phyloP scores from a whole-genome alignment of 2,329 filamentous ascomycete species.

The Metarhizium album region DNA sequence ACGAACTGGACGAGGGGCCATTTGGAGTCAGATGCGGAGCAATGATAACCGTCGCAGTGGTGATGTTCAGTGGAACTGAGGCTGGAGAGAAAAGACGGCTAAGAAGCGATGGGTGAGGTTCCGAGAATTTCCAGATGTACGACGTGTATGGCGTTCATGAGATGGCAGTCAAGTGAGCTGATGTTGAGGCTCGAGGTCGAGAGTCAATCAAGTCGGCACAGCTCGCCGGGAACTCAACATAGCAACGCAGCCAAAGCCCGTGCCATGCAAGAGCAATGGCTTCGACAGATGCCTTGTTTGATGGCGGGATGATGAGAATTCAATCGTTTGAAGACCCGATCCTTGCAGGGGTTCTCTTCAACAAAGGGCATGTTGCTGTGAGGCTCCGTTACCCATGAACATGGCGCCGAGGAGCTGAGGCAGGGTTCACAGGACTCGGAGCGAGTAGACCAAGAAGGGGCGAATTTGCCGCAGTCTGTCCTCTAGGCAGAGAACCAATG shows the following conservation, averaged over 20 bases:
- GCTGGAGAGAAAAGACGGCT: neutral
- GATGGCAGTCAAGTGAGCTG: neutral
- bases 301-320: neutral
- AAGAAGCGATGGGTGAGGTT: neutral
- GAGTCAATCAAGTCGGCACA: no score
- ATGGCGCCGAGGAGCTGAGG: neutral
- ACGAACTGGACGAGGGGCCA: slow-evolving; percentile 10
- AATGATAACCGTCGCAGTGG: neutral
- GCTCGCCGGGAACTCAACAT: neutral
- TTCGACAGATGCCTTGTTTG: slow-evolving; percentile 2
- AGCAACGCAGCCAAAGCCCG: neutral
- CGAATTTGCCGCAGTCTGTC: neutral
- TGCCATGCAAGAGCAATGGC: neutral
- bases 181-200: neutral
- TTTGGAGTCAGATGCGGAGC: neutral
- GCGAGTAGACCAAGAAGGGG: neutral
- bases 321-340: slow-evolving; percentile 6
- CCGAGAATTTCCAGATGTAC: neutral
- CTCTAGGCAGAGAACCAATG: neutral
- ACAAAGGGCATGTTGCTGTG: slow-evolving; percentile 18
- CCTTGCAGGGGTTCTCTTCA: slow-evolving; percentile 8
- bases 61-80: neutral
- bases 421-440: neutral
- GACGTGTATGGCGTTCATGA: neutral
- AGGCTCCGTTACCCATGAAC: neutral